These are phyloP conservation scores for Jatropha curcas DNA, from an alignment of 345 rosid species.

Conservation along the genomic window DNA sequence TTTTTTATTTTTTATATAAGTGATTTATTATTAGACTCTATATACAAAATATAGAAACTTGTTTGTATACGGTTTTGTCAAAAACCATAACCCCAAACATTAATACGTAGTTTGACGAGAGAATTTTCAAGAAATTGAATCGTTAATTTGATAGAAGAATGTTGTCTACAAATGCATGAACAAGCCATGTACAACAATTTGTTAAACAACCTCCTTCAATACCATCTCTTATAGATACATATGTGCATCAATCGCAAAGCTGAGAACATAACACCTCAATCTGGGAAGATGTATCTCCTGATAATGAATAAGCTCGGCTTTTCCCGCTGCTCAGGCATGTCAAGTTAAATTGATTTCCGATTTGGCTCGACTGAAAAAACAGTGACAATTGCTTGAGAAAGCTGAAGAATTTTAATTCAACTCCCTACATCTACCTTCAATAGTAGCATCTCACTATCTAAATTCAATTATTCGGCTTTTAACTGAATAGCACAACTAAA, in stretches of 20 bases:
- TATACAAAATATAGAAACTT: too few species aligned
- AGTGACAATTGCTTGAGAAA: neutral
- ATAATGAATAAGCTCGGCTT: slow-evolving; percentile 36
- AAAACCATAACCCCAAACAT: neutral
- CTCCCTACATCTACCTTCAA: neutral
- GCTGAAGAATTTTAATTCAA: neutral
- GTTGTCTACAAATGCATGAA: slow-evolving; percentile 9
- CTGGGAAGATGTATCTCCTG: slow-evolving; percentile 20
- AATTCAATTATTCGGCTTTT: neutral
- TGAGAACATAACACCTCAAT: slow-evolving; percentile 53
- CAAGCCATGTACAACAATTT: slow-evolving; percentile 12
- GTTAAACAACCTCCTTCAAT: neutral
- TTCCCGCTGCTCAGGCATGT: slow-evolving; percentile 60
- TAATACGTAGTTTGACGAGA: neutral
- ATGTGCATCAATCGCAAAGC: slow-evolving; percentile 52
- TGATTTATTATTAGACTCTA: too few species aligned
- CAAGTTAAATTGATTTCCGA: slow-evolving; percentile 54
- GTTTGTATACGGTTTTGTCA: too few species aligned
- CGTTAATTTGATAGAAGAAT: neutral
- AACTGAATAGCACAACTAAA: neutral
- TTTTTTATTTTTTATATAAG: too few species aligned
- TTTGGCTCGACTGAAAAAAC: slow-evolving; percentile 50
- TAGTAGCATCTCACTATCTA: neutral
- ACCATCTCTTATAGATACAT: neutral
- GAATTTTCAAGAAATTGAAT: neutral